phyloP scores from a whole-genome alignment of 805 yeast genomes.

The Metschnikowia koreensis region DNA sequence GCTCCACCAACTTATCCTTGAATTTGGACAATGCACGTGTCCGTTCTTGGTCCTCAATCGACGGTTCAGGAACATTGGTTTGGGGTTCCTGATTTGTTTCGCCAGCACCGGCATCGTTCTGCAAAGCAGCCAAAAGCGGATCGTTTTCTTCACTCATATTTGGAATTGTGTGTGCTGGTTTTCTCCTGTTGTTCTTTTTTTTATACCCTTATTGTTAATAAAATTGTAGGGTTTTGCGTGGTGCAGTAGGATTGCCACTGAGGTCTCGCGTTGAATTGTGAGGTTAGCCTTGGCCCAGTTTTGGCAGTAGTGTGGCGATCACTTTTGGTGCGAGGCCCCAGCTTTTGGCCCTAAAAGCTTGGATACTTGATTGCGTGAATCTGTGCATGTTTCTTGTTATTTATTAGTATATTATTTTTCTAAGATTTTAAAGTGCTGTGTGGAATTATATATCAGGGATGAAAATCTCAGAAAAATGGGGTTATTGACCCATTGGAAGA shows the following conservation, averaged over 20 bases:
- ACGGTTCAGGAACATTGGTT: conserved; percentile 19
- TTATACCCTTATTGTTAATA: neutral
- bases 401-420: too few relatives aligned
- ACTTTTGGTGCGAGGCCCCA: conserved; percentile 1
- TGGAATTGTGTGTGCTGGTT: neutral
- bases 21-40: conserved; percentile 74
- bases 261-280: too few relatives aligned
- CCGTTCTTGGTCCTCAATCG: conserved; percentile 62
- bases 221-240: neutral
- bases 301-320: conserved; percentile 7
- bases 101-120: conserved; percentile 23
- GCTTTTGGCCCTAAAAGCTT: too few relatives aligned
- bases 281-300: too few relatives aligned
- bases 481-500: too few relatives aligned
- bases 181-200: neutral
- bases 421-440: too few relatives aligned
- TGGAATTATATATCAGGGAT: too few relatives aligned
- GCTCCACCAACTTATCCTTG: conserved; percentile 85
- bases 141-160: conserved; percentile 65
- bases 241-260: neutral
- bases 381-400: too few relatives aligned
- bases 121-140: conserved; percentile 70
- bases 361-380: too few relatives aligned
- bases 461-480: too few relatives aligned
- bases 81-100: conserved; percentile 17